Conservation (phyloP, 805 yeast species). For the Pichia scutulata region DNA sequence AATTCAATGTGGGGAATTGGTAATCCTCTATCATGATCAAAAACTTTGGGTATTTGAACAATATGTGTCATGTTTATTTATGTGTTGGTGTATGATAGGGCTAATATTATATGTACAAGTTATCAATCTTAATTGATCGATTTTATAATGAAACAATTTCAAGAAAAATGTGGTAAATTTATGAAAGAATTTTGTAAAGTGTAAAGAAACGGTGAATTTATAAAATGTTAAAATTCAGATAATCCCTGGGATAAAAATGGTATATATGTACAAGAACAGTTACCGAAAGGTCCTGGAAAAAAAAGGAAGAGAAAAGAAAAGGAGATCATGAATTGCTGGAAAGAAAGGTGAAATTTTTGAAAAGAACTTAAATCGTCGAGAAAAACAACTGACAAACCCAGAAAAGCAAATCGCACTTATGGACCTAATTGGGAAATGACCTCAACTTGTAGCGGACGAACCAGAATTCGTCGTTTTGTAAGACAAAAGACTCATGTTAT, state of each 20-base stretch:
- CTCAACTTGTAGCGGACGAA: background rate
- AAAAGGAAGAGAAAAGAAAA: background rate
- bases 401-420: background rate
- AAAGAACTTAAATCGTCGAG: background rate
- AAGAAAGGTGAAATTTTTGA: background rate
- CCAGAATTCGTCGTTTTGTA: background rate
- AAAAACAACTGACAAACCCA: background rate
- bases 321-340: background rate
- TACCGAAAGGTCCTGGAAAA: background rate
- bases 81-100: background rate
- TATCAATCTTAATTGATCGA: background rate
- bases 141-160: background rate
- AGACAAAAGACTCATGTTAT: too few species aligned
- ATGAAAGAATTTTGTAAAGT: background rate
- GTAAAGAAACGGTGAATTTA: background rate
- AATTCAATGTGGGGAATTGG: conserved; percentile 7
- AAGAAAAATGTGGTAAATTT: background rate
- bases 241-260: background rate
- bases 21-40: conserved; percentile 4
- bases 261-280: background rate
- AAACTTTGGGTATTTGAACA: conserved; percentile 9
- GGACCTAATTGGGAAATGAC: background rate
- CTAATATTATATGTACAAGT: background rate
- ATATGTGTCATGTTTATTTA: conserved; percentile 3
- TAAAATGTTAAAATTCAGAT: background rate